Base-by-base conservation (phyloP, 768 basidiomycete species). In the Naganishia onofrii region DNA sequence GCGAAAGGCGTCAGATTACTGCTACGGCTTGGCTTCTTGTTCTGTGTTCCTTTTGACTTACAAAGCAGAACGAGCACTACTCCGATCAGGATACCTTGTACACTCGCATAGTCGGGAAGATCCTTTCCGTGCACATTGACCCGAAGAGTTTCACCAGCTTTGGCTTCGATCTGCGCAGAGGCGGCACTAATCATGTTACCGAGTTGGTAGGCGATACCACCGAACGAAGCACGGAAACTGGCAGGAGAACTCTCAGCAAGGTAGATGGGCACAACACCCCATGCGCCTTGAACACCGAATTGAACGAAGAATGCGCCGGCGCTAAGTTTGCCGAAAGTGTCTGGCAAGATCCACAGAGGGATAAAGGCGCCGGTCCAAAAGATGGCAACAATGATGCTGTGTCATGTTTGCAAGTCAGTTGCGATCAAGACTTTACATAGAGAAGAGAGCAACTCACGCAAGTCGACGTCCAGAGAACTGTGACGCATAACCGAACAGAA, bases 271-370 rank as follows among this genome's bases (percentile, higher is more conserved):
- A 91, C 90, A 13, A 91, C 88, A 74, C 91, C 91, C 90, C 90
- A 92, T 44, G 91, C 92, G 1, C 91, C 92, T 78, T 95, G 93
- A 0, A 94, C 90, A 63, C 90, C 91, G 73, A 91, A 87, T 76
- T 93, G 92, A 19, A 92, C 83, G 74, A 86, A 92, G 82, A 76
- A 76, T 9, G 68, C 73, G 1, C 73, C 91, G 0, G 90, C 91
- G 0, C 90, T 76, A 10, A 96, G 87, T 46, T 23, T 42, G 0
- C 85, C 78, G 79, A 93, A 93, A 0, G 84, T 81, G 7, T 75
- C 80, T 2, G 93, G 93, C 8, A 95, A 74, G 74, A 92, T 90
- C 93, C 92, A 94, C 1, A 93, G 76, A 0, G 83, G 82, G n/a
- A 83, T 78, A 71, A 79, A 82, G 42, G 70, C 67, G 0, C 73